Evolutionary conservation across 305 asterid species (phyloP), one percentile per base, ranked within the genome.

Genomic region (Solanum hybrid): DNA sequence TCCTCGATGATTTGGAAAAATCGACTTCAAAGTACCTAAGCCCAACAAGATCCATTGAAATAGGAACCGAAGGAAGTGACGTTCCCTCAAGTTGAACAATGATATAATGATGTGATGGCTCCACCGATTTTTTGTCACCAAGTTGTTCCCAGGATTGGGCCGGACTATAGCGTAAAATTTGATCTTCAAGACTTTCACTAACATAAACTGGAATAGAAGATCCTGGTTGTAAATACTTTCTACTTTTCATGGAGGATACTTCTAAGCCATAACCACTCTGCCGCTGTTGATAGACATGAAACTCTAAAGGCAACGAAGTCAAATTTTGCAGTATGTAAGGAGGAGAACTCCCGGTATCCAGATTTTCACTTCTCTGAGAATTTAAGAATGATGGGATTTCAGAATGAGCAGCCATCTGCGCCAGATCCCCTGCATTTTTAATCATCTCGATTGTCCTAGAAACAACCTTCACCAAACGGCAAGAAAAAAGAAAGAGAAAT

Each of bases 41-140:
- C 81, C 99, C 99, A 61, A 95, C 99, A 93, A 96, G 99, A 93
- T 97, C 99, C 97, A 97, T 96, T 80, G 99, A 97, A 92, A 97
- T 94, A 89, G 98, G 98, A 91, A 93, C 87, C 79, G 99, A 96
- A 51, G 98, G 96, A 76, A 90, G 76, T 85, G 98, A 94, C 89
- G 98, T 93, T 89, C 98, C 99, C 94, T 97, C 99, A 89, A 97
- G 93, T 89, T 96, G 99, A 93, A 97, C 93, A 91, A 93, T 91
- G 87, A 96, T 96, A 92, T 95, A 95, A 84, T 95, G 94, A 92
- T 96, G 98, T 86, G 97, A 93, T 76, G 96, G 93, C 92, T 95
- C 97, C 90, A 91, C 91, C 73, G 92, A 92, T 89, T 95, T 97
- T 91, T 93, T 96, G 90, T 93, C 97, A 40, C 90, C 91, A 88